A percentile compares a stretch with the other conserved stretches of the same genome.
phyloP scores from a whole-genome alignment of 2,329 filamentous ascomycete species.

The Zarea fungicola region DNA sequence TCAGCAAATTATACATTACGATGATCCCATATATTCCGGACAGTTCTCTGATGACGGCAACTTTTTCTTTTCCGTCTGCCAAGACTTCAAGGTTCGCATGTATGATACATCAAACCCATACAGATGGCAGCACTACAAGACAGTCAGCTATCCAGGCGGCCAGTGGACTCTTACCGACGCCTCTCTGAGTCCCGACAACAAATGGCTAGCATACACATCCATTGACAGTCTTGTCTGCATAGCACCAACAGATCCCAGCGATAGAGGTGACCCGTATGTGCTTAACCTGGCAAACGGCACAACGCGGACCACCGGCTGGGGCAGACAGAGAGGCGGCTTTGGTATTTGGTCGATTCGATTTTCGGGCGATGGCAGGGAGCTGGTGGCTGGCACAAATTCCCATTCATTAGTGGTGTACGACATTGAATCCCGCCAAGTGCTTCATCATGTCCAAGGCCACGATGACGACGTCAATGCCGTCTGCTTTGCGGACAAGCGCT shows the following conservation, averaged over 20 bases:
- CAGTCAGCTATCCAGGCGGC: conserved; percentile 75
- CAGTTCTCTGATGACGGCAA: conserved; percentile 97
- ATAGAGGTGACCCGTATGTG: conserved; percentile 71
- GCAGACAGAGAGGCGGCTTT: conserved; percentile 34
- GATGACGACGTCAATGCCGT: conserved; percentile 91
- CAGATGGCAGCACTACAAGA: conserved; percentile 94
- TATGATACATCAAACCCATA: conserved; percentile 96
- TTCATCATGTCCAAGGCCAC: conserved; percentile 74
- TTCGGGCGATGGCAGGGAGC: conserved; percentile 82
- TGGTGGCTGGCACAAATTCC: conserved; percentile 82
- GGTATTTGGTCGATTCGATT: conserved; percentile 89
- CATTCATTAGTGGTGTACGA: conserved; percentile 85
- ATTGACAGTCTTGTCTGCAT: conserved; percentile 81
- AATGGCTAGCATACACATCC: conserved; percentile 85
- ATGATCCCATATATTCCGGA: conserved; percentile 83
- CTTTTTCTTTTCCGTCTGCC: conserved; percentile 89
- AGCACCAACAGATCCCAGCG: conserved; percentile 78
- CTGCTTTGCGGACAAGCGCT: conserved; percentile 83
- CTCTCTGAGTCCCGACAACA: conserved; percentile 84
- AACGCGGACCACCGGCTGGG: conserved; percentile 23
- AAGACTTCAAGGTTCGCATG: conserved; percentile 93
- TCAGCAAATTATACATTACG: conserved; percentile 84
- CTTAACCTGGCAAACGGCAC: conserved; percentile 58
- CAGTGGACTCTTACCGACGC: conserved; percentile 97
- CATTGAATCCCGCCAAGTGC: conserved; percentile 70